Base-by-base conservation (phyloP, 2,329 filamentous ascomycete species). In the Taxawa tesnikishii region DNA sequence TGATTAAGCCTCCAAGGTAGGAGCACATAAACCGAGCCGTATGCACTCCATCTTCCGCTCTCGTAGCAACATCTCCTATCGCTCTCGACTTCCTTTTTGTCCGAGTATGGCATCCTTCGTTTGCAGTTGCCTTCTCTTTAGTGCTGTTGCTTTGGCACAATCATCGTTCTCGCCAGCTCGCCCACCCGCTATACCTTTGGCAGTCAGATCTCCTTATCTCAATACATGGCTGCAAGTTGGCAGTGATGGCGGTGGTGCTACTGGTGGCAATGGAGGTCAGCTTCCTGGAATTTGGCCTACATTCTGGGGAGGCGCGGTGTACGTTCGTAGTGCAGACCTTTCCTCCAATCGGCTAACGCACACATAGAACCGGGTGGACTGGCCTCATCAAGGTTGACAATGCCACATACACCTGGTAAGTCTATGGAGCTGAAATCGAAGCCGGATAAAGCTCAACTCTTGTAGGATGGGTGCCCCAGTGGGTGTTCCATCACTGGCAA, bases 181-280 rank as follows among this genome's bases (percentile, higher is more conserved):
- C 5, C 77, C 78, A 26, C 79, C 79, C 11, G 68, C 79, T 2
- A 63, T 81, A 16, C 81, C 82, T 9, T 55, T 88, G 19, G 79
- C 79, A 26, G 81, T 87, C 27, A 75, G 73, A 39, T 79, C 75
- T 7, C 82, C 82, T 0, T 88, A 87, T 43, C 56, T 87, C 11
- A 83, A 72, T 48, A 70, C 74, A 10, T 83, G 79, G 77, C 62
- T 79, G 26, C 57, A 69, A 17, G 47, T 67, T 7, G 75, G 75
- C 2, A 69, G 60, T 16, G 64, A 74, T 49, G 71, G n/a, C n/a
- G n/a, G n/a, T n/a, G n/a, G n/a, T n/a, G n/a, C n/a, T n/a, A n/a
- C n/a, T n/a, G n/a, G 68, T 14, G 68, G 70, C 7, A 72, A 77
- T 46, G 74, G 75, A 19, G 77, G 76, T 1, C 70, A 78, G 37